Percentiles rank a stretch among this genome's conserved stretches.
Evolutionary conservation across 441 rosid genomes (phyloP).

Genomic region (Adansonia madagascariensis): DNA sequence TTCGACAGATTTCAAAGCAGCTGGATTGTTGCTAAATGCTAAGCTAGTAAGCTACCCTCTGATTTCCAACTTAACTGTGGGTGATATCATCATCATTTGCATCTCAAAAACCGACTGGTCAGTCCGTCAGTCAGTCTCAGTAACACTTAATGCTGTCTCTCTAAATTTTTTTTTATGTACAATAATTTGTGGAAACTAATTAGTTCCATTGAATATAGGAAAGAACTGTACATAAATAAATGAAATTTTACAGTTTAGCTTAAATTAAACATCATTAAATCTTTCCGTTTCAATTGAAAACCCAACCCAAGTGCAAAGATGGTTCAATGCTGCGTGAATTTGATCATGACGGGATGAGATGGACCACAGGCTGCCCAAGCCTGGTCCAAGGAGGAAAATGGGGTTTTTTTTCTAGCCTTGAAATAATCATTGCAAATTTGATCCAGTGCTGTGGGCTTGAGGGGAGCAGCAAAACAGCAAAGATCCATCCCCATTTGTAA

Average conservation of each 20-base stretch:
- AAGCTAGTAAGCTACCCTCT: not conserved
- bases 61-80: slow-evolving; percentile 16
- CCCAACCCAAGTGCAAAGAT: not conserved
- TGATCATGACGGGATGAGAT: not conserved
- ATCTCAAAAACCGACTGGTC: not conserved
- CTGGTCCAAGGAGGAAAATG: not conserved
- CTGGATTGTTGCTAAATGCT: not conserved
- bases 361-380: not conserved
- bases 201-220: not conserved
- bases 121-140: too few relatives aligned
- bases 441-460: not conserved
- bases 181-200: too few relatives aligned
- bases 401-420: not conserved
- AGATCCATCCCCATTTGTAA: not conserved
- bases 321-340: not conserved
- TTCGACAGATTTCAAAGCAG: slow-evolving; percentile 4
- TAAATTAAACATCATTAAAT: not conserved
- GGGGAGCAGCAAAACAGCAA: not conserved
- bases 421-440: not conserved
- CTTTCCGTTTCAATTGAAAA: too few relatives aligned
- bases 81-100: not conserved
- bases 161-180: too few relatives aligned
- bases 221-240: not conserved
- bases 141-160: too few relatives aligned
- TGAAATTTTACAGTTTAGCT: not conserved